Percentiles rank a stretch among this genome's conserved stretches.
Evolutionary conservation across 805 yeast species (phyloP).

Genomic region (Candida ponderosae): DNA sequence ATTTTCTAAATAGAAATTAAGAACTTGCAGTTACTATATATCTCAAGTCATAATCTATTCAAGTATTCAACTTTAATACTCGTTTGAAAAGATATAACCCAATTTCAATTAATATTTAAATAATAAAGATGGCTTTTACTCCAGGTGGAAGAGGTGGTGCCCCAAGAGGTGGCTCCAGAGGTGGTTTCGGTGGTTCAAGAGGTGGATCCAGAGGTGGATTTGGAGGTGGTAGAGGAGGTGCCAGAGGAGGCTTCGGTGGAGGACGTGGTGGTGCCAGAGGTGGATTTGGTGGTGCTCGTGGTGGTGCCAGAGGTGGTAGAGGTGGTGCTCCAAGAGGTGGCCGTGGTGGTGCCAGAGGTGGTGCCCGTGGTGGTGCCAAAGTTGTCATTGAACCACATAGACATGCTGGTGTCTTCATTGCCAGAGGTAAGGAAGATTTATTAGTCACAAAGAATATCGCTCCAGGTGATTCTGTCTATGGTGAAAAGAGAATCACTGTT

Average conservation of each 20-base stretch:
- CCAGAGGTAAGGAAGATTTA: slow-evolving; percentile 99
- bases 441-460: slow-evolving; percentile 94
- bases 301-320: slow-evolving; percentile 40
- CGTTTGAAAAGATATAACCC: too few species aligned
- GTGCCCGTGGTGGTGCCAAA: slow-evolving; percentile 88
- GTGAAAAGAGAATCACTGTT: slow-evolving; percentile 91
- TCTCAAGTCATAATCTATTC: too few species aligned
- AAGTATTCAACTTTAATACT: too few species aligned
- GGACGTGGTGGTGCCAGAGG: slow-evolving; percentile 42
- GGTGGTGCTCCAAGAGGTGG: slow-evolving; percentile 54
- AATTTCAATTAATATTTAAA: slow-evolving; percentile 3
- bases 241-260: slow-evolving; percentile 25
- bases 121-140: slow-evolving; percentile 62
- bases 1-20: too few species aligned
- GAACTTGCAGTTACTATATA: too few species aligned
- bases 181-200: slow-evolving; percentile 36
- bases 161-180: slow-evolving; percentile 37
- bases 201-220: slow-evolving; percentile 39
- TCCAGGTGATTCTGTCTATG: slow-evolving; percentile 98
- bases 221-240: slow-evolving; percentile 32
- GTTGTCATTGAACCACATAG: slow-evolving; percentile 98
- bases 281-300: slow-evolving; percentile 39
- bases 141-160: slow-evolving; percentile 58
- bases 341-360: slow-evolving; percentile 70
- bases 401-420: slow-evolving; percentile 98